Evolutionary conservation across 805 yeast species (phyloP).

Genomic region (Spathaspora sp.): DNA sequence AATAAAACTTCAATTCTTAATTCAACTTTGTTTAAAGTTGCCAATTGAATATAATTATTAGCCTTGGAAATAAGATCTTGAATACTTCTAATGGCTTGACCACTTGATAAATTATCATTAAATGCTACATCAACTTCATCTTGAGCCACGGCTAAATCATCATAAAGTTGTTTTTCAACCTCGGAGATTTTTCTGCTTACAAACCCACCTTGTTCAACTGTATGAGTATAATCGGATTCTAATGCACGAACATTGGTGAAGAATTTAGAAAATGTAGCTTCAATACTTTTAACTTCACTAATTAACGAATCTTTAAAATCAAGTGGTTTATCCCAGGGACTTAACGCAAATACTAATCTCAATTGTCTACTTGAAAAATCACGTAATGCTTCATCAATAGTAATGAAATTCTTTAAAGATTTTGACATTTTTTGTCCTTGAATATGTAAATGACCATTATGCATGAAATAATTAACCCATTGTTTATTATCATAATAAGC

Average conservation of each 20-base stretch:
- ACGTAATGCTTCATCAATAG: slow-evolving; percentile 83
- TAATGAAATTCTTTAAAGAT: slow-evolving; percentile 89
- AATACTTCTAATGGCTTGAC: slow-evolving; percentile 63
- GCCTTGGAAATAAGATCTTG: slow-evolving; percentile 66
- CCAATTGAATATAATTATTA: slow-evolving; percentile 63
- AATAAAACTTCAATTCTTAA: slow-evolving; percentile 63
- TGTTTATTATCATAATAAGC: slow-evolving; percentile 85
- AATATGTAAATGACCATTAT: slow-evolving; percentile 95
- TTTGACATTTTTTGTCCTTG: slow-evolving; percentile 99
- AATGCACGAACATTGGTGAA: slow-evolving; percentile 86
- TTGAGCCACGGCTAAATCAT: slow-evolving; percentile 50
- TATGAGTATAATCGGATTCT: slow-evolving; percentile 58
- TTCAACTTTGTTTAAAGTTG: slow-evolving; percentile 41
- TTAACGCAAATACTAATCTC: slow-evolving; percentile 85
- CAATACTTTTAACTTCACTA: slow-evolving; percentile 72
- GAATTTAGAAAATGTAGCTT: slow-evolving; percentile 72
- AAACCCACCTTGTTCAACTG: slow-evolving; percentile 40
- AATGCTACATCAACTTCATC: slow-evolving; percentile 68
- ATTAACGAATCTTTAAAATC: slow-evolving; percentile 86
- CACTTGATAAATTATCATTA: slow-evolving; percentile 85
- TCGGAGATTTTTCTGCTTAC: slow-evolving; percentile 60
- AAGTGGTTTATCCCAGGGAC: slow-evolving; percentile 87
- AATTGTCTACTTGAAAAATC: slow-evolving; percentile 75
- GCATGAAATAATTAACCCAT: slow-evolving; percentile 96
- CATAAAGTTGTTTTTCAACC: slow-evolving; percentile 53